Evolutionary conservation across 768 basidiomycete genomes (phyloP), one percentile per base, ranked within the genome.

Genomic region (Ephemerocybe angulata): DNA sequence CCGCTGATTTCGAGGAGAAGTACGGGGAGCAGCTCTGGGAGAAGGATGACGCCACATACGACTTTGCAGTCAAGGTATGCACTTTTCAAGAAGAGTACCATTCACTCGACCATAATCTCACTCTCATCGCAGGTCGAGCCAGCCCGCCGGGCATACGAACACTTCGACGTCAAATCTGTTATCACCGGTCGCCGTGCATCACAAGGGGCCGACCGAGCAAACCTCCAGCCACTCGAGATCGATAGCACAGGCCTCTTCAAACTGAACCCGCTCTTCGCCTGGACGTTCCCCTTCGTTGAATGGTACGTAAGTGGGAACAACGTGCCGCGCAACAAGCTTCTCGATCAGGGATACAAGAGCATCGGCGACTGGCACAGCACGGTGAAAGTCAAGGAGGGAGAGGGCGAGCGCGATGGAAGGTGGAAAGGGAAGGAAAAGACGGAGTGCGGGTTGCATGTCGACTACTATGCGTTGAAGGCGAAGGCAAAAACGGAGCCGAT

Each of bases 321-420:
- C 42, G 94, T 98, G 1, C 95, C 95, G 2, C 83, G 84, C 57
- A 98, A 99, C 75, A 83, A 81, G 57, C 78, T 99, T 4, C 81
- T 99, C 37, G 84, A 84, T 56, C 84, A 93, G 66, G 97, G 97
- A 3, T 99, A 98, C 76, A 88, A 86, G 62, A 93, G 91, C 65
- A 85, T 99, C 58, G 97, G 97, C 3, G 97, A 99, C 71, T 96
- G 95, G 90, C 97, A 99, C 72, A 95, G 92, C 58, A 99, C 97
- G 0, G 70, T 68, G n/a, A 82, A 82, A 69, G 77, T 78, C 13
- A 78, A 70, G 61, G 86, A 85, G 57, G 86, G 82, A 0, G 81
- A 88, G 38, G 91, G 91, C 56, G 97, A 99, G 72, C 82, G 97
- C 24, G 85, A 88, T 1, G 96, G 96, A 1, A 75, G 97, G 52